Evolutionary conservation across 768 basidiomycete genomes (phyloP).

Genomic region (Boletus reticulatus): DNA sequence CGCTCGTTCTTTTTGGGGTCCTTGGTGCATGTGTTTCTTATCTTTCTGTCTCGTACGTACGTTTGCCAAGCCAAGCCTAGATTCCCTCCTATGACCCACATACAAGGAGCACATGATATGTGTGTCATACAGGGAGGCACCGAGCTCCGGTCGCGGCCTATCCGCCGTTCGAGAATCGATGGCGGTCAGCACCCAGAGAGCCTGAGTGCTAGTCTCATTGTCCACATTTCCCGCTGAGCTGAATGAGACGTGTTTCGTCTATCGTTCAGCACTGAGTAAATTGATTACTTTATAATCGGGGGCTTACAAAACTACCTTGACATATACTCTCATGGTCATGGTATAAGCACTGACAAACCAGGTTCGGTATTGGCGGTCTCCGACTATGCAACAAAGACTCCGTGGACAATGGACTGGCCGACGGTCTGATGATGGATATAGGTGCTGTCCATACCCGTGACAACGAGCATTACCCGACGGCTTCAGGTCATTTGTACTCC

Average conservation of each 20-base stretch:
- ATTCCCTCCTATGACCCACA: conserved; percentile 5
- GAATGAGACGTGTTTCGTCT: too few relatives aligned
- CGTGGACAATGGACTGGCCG: too few relatives aligned
- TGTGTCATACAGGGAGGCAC: conserved; percentile 1
- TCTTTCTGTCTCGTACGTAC: conserved; percentile 18
- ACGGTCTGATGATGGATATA: not conserved
- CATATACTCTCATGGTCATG: not conserved
- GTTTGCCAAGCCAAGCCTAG: conserved; percentile 1
- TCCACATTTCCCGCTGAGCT: not conserved
- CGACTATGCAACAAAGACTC: not conserved
- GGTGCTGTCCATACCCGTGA: too few relatives aligned
- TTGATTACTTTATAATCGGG: not conserved
- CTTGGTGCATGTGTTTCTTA: conserved; percentile 14
- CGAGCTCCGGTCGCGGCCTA: not conserved
- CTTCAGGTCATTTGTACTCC: not conserved
- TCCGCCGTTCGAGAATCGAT: not conserved
- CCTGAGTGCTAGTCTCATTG: not conserved
- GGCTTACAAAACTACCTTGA: not conserved
- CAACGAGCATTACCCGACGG: not conserved
- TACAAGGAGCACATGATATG: conserved; percentile 1
- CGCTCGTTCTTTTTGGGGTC: conserved; percentile 19
- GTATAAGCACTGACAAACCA: not conserved
- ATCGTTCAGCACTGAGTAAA: too few relatives aligned
- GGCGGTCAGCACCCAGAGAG: too few relatives aligned
- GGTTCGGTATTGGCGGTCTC: not conserved